Conservation (phyloP, 202 grass and related monocot species). For the Eragrostis tef region DNA sequence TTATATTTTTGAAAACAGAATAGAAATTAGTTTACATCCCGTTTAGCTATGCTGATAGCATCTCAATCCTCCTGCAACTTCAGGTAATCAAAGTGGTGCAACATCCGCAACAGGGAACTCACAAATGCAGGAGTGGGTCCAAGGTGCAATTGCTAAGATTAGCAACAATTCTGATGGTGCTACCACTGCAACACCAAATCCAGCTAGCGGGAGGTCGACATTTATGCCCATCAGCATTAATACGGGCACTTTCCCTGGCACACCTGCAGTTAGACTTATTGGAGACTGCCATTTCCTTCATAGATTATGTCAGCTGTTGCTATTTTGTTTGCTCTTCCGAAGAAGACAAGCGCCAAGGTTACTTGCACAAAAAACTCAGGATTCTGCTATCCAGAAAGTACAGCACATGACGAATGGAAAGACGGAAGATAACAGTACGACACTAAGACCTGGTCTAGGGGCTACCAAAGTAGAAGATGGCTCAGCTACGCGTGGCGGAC, state of each 20-base stretch:
- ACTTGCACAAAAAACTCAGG: slow-evolving; percentile 68
- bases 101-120: slow-evolving; percentile 71
- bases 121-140: slow-evolving; percentile 99
- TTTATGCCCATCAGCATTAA: slow-evolving; percentile 99
- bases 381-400: slow-evolving; percentile 73
- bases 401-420: slow-evolving; percentile 76
- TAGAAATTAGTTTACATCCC: slow-evolving; percentile 13
- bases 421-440: slow-evolving; percentile 61
- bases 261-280: slow-evolving; percentile 96
- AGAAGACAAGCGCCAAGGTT: slow-evolving; percentile 79
- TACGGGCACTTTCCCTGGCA: slow-evolving; percentile 96
- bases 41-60: slow-evolving; percentile 43
- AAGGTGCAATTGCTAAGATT: slow-evolving; percentile 98
- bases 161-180: slow-evolving; percentile 90
- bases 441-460: slow-evolving; percentile 59
- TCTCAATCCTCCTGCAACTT: slow-evolving; percentile 31
- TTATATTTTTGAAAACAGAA: slow-evolving; percentile 25
- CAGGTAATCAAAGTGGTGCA: slow-evolving; percentile 79
- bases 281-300: slow-evolving; percentile 99
- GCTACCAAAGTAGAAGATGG: slow-evolving; percentile 86
- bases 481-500: slow-evolving; percentile 50
- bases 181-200: slow-evolving; percentile 73
- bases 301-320: slow-evolving; percentile 85
- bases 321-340: slow-evolving; percentile 96
- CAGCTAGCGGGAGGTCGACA: slow-evolving; percentile 68